Base-by-base conservation (phyloP, 371 early-diverging fungal genomes). In the Apophysomyces trapeziformis region DNA sequence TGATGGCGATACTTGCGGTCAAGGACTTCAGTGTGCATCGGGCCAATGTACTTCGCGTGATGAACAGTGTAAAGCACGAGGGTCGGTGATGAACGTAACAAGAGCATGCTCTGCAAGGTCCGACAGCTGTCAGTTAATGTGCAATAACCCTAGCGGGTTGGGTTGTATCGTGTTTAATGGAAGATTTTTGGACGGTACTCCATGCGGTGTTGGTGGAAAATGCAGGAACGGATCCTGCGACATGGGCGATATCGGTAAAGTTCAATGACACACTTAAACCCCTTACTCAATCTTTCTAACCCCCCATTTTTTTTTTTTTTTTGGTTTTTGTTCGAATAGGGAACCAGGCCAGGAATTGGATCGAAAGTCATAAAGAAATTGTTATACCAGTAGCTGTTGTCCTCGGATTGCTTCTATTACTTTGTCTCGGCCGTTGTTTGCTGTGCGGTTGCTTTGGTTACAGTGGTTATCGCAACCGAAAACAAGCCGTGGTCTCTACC, bases 21-120 rank as follows among this genome's bases (percentile, higher is more conserved):
- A 77, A 35, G 60, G 67, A 2, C 70, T 88, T 12, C 73, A 81
- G 58, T 97, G 98, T 74, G 95, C 97, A 26, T 90, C 91, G 4
- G 98, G 98, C 7, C 72, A 89, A 56, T 97, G 98, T 73, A 97
- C 96, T 18, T 91, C 90, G 3, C 82, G 95, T 21, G 93, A 95
- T 76, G 73, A 78, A 7, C 96, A 96, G 71, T 96, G 96, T 67
- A 64, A 75, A 54, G 81, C 86, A 14, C 81, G 89, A 18, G 86
- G 83, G 11, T 62, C 63, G 5, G 45, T 72, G 56, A 66, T 83
- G 75, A 71, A 79, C 69, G 68, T 85, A 57, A 64, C 73, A 54
- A 64, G 68, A 57, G 78, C 87, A 6, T 88, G 90, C 38, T 41
- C 75, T 26, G 76, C 85, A 12, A 73, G 74, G 39, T 70, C 72